phyloP scores from a whole-genome alignment of 495 filamentous ascomycete species.

The Xylaria grammica region DNA sequence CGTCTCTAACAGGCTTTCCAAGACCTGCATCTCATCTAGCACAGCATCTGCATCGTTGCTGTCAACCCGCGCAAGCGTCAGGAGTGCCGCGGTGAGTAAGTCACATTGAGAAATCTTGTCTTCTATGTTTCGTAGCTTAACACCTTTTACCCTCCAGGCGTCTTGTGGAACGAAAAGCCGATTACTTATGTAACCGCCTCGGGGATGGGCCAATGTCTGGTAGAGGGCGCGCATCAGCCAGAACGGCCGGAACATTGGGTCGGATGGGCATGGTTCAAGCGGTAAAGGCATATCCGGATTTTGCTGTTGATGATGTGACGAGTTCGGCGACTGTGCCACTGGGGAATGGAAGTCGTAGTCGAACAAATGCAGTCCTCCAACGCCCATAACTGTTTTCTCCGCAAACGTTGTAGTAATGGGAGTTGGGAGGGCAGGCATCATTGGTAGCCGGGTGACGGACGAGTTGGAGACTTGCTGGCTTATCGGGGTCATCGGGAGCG shows the following conservation, averaged over 20 bases:
- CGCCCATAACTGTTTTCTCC: conserved; percentile 57
- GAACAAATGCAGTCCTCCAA: conserved; percentile 80
- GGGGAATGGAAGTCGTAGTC: conserved; percentile 82
- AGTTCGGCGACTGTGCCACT: conserved; percentile 68
- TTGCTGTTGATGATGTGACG: conserved; percentile 39
- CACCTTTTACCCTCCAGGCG: conserved; percentile 91
- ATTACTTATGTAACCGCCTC: conserved; percentile 88
- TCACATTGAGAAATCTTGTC: conserved; percentile 97
- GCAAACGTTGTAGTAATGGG: conserved; percentile 65
- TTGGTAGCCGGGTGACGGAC: conserved; percentile 46
- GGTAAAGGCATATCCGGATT: conserved; percentile 64
- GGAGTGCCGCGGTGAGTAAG: conserved; percentile 84
- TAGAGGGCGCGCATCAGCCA: conserved; percentile 95
- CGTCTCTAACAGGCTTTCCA: conserved; percentile 86
- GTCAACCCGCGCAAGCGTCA: conserved; percentile 82
- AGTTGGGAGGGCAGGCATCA: conserved; percentile 71
- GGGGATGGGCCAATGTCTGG: conserved; percentile 88
- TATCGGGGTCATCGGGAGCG: conserved; percentile 75
- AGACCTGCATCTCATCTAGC: conserved; percentile 91
- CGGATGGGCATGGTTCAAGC: conserved; percentile 90
- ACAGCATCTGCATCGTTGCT: conserved; percentile 89
- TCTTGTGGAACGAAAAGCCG: conserved; percentile 91
- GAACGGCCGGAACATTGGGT: conserved; percentile 85
- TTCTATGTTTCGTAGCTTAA: conserved; percentile 87
- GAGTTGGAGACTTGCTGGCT: conserved; percentile 65